A percentile compares a stretch with the other conserved stretches of the same genome.
These are phyloP conservation scores for Malus fusca DNA, from an alignment of 306 rosid species.

Conservation along the genomic window DNA sequence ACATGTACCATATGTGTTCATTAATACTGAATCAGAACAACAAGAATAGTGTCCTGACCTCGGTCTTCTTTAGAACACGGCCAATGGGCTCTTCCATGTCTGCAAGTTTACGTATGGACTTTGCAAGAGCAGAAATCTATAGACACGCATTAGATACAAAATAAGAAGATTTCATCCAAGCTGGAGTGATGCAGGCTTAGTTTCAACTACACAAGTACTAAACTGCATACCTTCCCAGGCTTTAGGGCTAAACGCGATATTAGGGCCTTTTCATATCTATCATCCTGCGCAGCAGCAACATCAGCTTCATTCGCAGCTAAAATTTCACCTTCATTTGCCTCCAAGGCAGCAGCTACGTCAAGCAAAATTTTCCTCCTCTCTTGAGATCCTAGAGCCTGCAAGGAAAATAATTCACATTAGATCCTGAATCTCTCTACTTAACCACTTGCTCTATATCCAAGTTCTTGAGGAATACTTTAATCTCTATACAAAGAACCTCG, in stretches of 20 bases:
- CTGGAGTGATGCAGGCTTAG: background rate
- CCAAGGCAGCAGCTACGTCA: constrained; percentile 62
- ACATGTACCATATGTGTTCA: background rate
- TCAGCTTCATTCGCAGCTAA: constrained; percentile 58
- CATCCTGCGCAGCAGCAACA: constrained; percentile 52
- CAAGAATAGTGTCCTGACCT: constrained; percentile 37
- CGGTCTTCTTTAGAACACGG: constrained; percentile 58
- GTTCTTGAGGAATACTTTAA: background rate
- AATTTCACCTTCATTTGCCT: constrained; percentile 49
- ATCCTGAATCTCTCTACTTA: background rate
- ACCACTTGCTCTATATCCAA: background rate
- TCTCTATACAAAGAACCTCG: background rate
- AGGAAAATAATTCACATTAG: constrained; percentile 6
- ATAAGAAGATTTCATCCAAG: background rate
- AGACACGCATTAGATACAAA: background rate
- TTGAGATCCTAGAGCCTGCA: constrained; percentile 44
- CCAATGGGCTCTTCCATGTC: constrained; percentile 86
- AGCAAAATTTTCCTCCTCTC: constrained; percentile 67
- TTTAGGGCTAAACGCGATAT: constrained; percentile 69
- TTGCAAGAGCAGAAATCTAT: constrained; percentile 64
- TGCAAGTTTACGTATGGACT: constrained; percentile 66
- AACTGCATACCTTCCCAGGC: constrained; percentile 62
- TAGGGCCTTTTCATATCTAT: constrained; percentile 60
- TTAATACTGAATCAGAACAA: background rate
- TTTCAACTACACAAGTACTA: background rate